Evolutionary conservation across 225 moss, liverwort and hornwort species (phyloP).

Genomic region (Polytrichum formosum): DNA sequence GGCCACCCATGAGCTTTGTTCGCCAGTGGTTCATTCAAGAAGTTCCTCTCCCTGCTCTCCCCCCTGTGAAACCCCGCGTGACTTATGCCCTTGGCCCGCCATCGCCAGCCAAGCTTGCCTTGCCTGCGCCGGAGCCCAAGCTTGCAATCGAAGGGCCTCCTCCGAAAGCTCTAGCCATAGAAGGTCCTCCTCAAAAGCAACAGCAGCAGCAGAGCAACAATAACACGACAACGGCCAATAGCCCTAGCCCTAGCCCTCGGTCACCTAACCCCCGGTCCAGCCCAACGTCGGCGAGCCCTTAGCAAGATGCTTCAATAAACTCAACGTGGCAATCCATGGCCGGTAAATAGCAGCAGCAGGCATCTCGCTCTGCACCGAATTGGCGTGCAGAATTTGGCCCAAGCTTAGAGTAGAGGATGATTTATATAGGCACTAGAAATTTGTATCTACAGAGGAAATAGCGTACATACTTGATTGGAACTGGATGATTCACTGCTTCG

Average conservation of each 20-base stretch:
- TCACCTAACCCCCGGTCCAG: not conserved
- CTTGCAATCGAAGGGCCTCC: slow-evolving; percentile 51
- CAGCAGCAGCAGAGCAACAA: not conserved
- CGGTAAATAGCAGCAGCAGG: too few relatives aligned
- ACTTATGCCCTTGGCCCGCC: slow-evolving; percentile 29
- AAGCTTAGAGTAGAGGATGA: not conserved
- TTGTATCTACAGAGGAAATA: slow-evolving; percentile 6
- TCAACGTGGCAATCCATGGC: not conserved
- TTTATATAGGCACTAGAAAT: slow-evolving; percentile 3
- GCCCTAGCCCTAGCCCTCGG: not conserved
- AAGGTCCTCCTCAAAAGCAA: slow-evolving; percentile 9
- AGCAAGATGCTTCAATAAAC: not conserved
- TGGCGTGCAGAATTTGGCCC: not conserved
- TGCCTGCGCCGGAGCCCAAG: slow-evolving; percentile 33
- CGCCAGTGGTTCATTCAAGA: slow-evolving; percentile 54
- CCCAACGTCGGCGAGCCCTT: not conserved
- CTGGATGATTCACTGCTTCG: not conserved
- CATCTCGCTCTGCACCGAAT: not conserved
- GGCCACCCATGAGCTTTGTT: slow-evolving; percentile 79
- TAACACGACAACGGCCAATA: not conserved
- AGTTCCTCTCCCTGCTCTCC: slow-evolving; percentile 39
- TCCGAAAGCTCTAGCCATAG: slow-evolving; percentile 20
- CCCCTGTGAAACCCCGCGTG: slow-evolving; percentile 45
- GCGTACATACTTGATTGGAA: slow-evolving; percentile 1
- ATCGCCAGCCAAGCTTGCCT: slow-evolving; percentile 38